A percentile compares a stretch with the other conserved stretches of the same genome.
These are phyloP conservation scores for Acanthamoeba castellanii DNA, from an alignment of 208 protist species.

Conservation along the genomic window DNA sequence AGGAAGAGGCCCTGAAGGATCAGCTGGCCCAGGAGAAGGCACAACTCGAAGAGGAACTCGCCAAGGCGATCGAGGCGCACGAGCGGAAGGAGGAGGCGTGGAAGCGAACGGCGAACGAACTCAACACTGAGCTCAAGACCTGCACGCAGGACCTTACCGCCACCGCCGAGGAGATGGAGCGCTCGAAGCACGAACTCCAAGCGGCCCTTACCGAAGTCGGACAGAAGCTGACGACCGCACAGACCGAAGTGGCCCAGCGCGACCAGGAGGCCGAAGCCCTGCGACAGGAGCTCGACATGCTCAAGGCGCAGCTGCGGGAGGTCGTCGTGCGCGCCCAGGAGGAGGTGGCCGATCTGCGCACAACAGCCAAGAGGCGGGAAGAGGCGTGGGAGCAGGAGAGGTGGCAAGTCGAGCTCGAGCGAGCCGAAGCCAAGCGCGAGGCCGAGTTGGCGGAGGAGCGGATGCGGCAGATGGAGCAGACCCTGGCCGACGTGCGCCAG, in stretches of 20 bases:
- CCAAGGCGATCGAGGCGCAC: not conserved
- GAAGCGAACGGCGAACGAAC: slow-evolving; percentile 39
- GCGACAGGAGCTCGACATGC: not conserved
- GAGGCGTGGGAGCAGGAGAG: slow-evolving; percentile 25
- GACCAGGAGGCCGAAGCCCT: not conserved
- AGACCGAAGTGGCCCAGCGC: not conserved
- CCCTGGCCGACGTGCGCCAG: not conserved
- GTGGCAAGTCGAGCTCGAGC: slow-evolving; percentile 20
- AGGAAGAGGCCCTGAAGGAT: not conserved
- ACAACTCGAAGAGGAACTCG: not conserved
- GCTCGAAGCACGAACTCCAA: not conserved
- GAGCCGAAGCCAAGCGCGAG: not conserved
- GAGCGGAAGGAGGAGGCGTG: slow-evolving; percentile 16
- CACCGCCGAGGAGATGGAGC: not conserved
- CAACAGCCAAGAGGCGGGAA: not conserved
- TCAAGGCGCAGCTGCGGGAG: not conserved
- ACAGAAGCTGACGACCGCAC: not conserved
- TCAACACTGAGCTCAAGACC: not conserved
- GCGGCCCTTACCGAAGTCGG: not conserved
- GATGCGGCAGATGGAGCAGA: not conserved
- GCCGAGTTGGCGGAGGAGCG: not conserved
- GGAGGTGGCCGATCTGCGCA: not conserved
- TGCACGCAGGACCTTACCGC: not conserved
- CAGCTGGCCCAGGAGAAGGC: not conserved
- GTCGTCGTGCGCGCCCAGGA: not conserved